A percentile compares a stretch with the other conserved stretches of the same genome.
phyloP scores from a whole-genome alignment of 345 rosid species.

The Linum usitatissimum region DNA sequence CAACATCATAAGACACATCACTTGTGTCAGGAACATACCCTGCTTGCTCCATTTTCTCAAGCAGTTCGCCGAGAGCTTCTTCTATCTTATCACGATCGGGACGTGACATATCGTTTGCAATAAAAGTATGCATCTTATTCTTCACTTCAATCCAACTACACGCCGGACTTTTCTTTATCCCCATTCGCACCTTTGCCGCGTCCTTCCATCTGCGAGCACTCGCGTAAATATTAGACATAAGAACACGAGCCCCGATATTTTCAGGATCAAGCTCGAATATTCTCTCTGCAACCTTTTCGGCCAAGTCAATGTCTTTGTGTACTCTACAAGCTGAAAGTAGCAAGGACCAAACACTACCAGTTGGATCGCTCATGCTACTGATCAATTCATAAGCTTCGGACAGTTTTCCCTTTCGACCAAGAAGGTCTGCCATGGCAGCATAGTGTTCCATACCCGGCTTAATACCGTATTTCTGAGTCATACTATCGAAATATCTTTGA shows the following conservation, averaged over 20 bases:
- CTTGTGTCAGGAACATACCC: conserved; percentile 60
- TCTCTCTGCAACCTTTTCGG: conserved; percentile 51
- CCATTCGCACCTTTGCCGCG: conserved; percentile 43
- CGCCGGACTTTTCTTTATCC: conserved; percentile 59
- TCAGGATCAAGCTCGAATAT: conserved; percentile 49
- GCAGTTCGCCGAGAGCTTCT: conserved; percentile 33
- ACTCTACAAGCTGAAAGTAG: conserved; percentile 68
- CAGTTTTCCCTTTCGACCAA: conserved; percentile 79
- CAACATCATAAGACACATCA: conserved; percentile 61
- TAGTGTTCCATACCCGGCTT: conserved; percentile 64
- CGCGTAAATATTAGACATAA: conserved; percentile 66
- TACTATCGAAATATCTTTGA: conserved; percentile 45
- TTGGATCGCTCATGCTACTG: conserved; percentile 35
- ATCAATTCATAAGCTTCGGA: conserved; percentile 68
- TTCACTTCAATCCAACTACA: conserved; percentile 82
- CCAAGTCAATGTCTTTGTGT: conserved; percentile 64
- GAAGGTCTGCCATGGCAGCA: conserved; percentile 77
- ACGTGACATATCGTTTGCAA: conserved; percentile 68
- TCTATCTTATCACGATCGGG: conserved; percentile 34
- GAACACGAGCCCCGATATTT: conserved; percentile 60
- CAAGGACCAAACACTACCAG: conserved; percentile 59
- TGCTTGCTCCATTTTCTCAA: conserved; percentile 55
- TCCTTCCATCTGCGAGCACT: conserved; percentile 58
- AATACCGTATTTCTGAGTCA: conserved; percentile 47
- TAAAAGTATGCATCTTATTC: conserved; percentile 49